Percentiles rank a stretch among this genome's conserved stretches.
Evolutionary conservation across 2,329 filamentous ascomycete species (phyloP).

Genomic region (Simplicillium aogashimaense): DNA sequence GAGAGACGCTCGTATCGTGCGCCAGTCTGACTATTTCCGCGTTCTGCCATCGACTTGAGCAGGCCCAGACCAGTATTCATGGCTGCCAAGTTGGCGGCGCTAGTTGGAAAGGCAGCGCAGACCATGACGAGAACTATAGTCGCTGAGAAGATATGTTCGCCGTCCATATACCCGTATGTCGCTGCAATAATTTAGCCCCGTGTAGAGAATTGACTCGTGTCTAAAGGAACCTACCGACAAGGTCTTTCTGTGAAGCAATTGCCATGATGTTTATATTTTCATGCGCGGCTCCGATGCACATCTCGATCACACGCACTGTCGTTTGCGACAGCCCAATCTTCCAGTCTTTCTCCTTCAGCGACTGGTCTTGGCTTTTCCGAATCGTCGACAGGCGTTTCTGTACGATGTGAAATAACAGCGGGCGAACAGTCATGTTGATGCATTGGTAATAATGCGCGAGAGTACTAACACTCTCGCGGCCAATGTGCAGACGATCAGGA

Average conservation of each 20-base stretch:
- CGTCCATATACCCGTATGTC: conserved; percentile 48
- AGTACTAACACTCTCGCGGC: conserved; percentile 39
- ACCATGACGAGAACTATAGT: conserved; percentile 45
- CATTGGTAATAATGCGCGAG: conserved; percentile 47
- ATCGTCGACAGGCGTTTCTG: conserved; percentile 31
- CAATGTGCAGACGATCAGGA: conserved; percentile 31
- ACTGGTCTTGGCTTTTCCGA: conserved; percentile 8
- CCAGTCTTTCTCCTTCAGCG: conserved; percentile 23
- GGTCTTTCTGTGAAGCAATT: conserved; percentile 34
- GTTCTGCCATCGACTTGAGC: conserved; percentile 38
- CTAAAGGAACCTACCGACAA: conserved; percentile 29
- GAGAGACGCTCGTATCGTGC: conserved; percentile 22
- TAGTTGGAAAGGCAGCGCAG: conserved; percentile 38
- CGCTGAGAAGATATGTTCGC: conserved; percentile 44
- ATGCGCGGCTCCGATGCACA: conserved; percentile 38
- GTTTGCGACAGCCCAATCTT: conserved; percentile 34
- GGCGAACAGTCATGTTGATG: conserved; percentile 46
- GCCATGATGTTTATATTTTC: conserved; percentile 39
- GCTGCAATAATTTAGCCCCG: conserved; percentile 19
- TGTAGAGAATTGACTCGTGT: too few relatives aligned
- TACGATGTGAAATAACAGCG: conserved; percentile 42
- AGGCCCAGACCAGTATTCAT: conserved; percentile 37
- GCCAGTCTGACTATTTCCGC: conserved; percentile 39
- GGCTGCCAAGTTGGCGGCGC: conserved; percentile 26
- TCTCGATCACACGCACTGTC: conserved; percentile 40